Evolutionary conservation across 2,329 filamentous ascomycete species (phyloP), one percentile per base, ranked within the genome.

Genomic region (Berkeleyomyces rouxiae): DNA sequence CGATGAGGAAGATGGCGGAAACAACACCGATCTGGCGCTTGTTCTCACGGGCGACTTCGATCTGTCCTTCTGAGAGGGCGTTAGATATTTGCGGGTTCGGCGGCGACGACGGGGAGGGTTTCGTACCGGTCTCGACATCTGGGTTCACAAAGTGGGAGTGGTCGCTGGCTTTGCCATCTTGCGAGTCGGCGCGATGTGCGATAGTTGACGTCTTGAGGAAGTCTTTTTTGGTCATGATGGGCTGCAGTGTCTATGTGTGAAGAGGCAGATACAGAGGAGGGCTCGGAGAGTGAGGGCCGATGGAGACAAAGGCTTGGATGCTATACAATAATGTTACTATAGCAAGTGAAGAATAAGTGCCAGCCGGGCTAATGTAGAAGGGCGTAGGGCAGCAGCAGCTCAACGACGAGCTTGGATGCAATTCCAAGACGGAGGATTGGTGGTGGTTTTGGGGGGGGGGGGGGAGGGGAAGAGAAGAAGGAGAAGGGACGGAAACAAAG

Each of bases 1-100:
- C 79, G 70, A 85, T 82, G 63, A 84, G 74, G 71, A 83, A 81
- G 23, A 77, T 72, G 23, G 82, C 81, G 4, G 77, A 79, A 57
- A 76, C 71, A 58, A 82, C 68, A 57, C 81, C 81, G 63, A 84
- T 81, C 68, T 82, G 77, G 46, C 79, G 75, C 67, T 80, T 80
- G 64, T 74, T 73, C 5, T 79, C 76, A 47, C 74, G 73, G 4
- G 74, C 77, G 57, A 70, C 58, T 42, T 74, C 70, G 46, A 75
- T 69, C 42, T 68, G 69, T 36, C 70, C 72, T 69, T 62, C 47
- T 65, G 23, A 55, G 44, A n/a, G 33, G 33, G 39, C 7, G 47
- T 51, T 39, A 39, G 44, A 40, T 42, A 51, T 3, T 31, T 16
- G 43, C 42, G 46, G 11, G 39, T 47, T 7, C 9, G 42, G 37